phyloP scores from a whole-genome alignment of 2,329 filamentous ascomycete genomes.

The Fusarium agapanthi region DNA sequence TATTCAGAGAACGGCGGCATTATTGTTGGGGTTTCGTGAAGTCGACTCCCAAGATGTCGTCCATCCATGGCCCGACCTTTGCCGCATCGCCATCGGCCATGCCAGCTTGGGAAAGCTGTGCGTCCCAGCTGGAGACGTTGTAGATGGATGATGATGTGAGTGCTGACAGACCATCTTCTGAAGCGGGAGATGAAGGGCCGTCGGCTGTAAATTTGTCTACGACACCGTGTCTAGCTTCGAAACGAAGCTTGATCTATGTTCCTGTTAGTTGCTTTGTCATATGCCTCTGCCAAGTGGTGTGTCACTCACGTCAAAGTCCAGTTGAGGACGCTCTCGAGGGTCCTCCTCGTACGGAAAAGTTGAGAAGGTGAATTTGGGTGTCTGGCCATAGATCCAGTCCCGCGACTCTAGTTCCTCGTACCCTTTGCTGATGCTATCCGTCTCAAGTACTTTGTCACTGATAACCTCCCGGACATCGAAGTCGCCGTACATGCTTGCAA shows the following conservation, averaged over 20 bases:
- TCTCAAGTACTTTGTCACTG: constrained; percentile 58
- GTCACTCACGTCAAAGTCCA: constrained; percentile 57
- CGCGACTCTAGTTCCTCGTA: constrained; percentile 58
- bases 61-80: constrained; percentile 45
- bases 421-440: constrained; percentile 57
- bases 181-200: constrained; percentile 16
- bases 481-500: constrained; percentile 70
- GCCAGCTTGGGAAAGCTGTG: constrained; percentile 38
- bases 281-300: not conserved
- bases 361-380: constrained; percentile 81
- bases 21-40: constrained; percentile 40
- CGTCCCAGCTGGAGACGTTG: constrained; percentile 42
- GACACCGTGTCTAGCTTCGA: constrained; percentile 51
- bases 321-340: constrained; percentile 61
- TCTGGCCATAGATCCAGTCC: constrained; percentile 86
- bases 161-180: constrained; percentile 17
- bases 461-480: constrained; percentile 52
- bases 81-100: constrained; percentile 34
- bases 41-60: constrained; percentile 43
- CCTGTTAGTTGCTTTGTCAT: constrained; percentile 4
- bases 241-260: constrained; percentile 45
- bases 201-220: constrained; percentile 47
- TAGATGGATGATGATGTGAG: constrained; percentile 32
- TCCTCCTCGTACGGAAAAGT: constrained; percentile 67
- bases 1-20: constrained; percentile 1